Evolutionary conservation across 202 grass and related monocot genomes (phyloP), one percentile per base, ranked within the genome.

Genomic region (Tripidium arundinaceum): DNA sequence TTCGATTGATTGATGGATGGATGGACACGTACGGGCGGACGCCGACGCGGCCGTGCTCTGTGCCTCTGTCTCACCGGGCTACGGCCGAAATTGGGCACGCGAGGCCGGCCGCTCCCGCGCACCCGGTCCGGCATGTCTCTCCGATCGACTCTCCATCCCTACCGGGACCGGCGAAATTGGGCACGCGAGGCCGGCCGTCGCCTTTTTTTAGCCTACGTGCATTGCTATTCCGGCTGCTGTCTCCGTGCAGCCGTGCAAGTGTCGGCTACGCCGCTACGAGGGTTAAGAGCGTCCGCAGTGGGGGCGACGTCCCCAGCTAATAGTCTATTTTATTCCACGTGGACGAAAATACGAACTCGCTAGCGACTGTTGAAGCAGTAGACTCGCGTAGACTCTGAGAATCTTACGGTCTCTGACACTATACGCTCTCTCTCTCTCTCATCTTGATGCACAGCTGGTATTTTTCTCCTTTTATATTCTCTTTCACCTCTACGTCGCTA

Each of bases 41-140:
- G 72, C 6, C 16, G 72, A 39, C 72, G 52, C 73, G 54, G 55
- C 73, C 54, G 36, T 64, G 40, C 67, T 70, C 67, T 63, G 40
- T 25, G 22, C 11, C 11, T 9, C 11, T 6, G 57, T 25, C 55
- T 59, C 10, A 14, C 14, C 38, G 74, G 22, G 54, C 58, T 28
- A 61, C 55, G 36, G 55, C 73, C 36, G 55, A 5, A n/a, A 31
- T 62, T n/a, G 72, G 34, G 33, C 31, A 31, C 29, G 29, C 29
- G 29, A 31, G 29, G 2, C 27, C 43, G 42, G 26, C 43, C 24
- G 22, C 52, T 55, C 52, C 50, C 19, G 40, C 40, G 8, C 3
- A n/a, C 34, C 4, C 11, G 63, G 11, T 25, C 69, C 69, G 25
- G 43, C 68, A 70, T 46, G 68, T 47, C 47, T 36, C 29, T n/a